Conservation (phyloP, 1,139 yeast species). For the Suhomyces yuchorum region DNA sequence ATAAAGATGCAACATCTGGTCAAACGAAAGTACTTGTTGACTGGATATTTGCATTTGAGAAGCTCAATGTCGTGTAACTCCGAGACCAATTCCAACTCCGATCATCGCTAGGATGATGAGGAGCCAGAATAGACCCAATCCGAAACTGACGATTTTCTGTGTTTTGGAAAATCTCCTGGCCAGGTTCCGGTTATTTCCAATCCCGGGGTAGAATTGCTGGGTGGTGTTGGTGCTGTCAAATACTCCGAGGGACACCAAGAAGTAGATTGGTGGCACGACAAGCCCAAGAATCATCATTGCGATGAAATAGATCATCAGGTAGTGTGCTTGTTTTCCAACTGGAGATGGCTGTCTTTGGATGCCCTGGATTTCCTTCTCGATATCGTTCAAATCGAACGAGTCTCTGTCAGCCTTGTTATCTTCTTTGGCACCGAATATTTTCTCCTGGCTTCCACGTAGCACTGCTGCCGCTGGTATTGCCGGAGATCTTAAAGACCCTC, state of each 20-base stretch:
- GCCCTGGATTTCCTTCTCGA: conserved; percentile 14
- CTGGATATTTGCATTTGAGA: background rate
- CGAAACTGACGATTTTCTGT: conserved; percentile 38
- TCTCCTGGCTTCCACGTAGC: conserved; percentile 2
- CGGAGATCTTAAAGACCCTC: conserved; percentile 9
- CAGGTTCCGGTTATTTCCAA: conserved; percentile 17
- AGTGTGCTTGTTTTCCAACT: conserved; percentile 1
- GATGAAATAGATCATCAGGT: conserved; percentile 8
- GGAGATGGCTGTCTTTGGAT: conserved; percentile 4
- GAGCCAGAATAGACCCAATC: conserved; percentile 39
- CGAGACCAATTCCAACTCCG: conserved; percentile 43
- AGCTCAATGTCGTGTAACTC: conserved; percentile 13
- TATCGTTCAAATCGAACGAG: conserved; percentile 14
- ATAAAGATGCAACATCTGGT: background rate
- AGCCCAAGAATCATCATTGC: conserved; percentile 34
- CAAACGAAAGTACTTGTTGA: background rate
- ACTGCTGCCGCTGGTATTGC: conserved; percentile 9
- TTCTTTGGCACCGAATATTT: conserved; percentile 4
- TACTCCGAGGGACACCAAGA: conserved; percentile 34
- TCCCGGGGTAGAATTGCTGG: conserved; percentile 25
- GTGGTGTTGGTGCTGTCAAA: conserved; percentile 31
- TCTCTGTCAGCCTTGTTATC: background rate
- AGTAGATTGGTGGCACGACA: conserved; percentile 39
- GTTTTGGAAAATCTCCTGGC: conserved; percentile 29
- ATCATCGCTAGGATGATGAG: conserved; percentile 40